These are phyloP conservation scores for Lachancea waltii DNA, from an alignment of 805 yeast genomes.

Conservation along the genomic window DNA sequence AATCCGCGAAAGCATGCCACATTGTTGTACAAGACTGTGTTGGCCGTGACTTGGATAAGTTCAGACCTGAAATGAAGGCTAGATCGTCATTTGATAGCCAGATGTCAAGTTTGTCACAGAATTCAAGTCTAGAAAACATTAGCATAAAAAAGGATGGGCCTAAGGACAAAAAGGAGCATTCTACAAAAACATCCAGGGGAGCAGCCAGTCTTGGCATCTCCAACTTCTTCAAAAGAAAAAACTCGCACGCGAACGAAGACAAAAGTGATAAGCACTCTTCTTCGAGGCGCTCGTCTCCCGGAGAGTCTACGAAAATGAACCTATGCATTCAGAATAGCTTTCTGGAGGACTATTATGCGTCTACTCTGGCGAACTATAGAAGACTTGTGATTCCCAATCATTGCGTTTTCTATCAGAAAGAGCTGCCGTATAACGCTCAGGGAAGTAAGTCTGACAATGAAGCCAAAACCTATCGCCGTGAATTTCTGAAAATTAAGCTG, in stretches of 20 bases:
- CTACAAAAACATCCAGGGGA: slow-evolving; percentile 12
- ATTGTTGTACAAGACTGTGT: slow-evolving; percentile 7
- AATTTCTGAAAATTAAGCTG: slow-evolving; percentile 20
- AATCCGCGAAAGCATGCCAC: not conserved
- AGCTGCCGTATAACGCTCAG: not conserved
- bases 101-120: slow-evolving; percentile 1
- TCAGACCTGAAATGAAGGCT: not conserved
- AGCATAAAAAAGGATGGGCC: not conserved
- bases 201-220: slow-evolving; percentile 22
- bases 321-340: slow-evolving; percentile 18
- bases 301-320: slow-evolving; percentile 2
- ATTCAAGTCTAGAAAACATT: slow-evolving; percentile 4
- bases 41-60: slow-evolving; percentile 5
- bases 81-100: not conserved
- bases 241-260: not conserved
- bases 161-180: slow-evolving; percentile 2
- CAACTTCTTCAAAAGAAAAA: slow-evolving; percentile 25
- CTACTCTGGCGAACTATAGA: slow-evolving; percentile 22
- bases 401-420: slow-evolving; percentile 1
- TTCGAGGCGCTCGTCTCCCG: slow-evolving; percentile 3
- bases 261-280: slow-evolving; percentile 1
- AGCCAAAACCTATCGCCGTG: slow-evolving; percentile 17
- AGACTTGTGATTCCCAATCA: slow-evolving; percentile 13
- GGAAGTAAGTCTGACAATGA: slow-evolving; percentile 11
- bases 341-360: slow-evolving; percentile 24